Evolutionary conservation across 2,329 filamentous ascomycete genomes (phyloP), one percentile per base, ranked within the genome.

Genomic region (Lasiodiplodia theobromae): DNA sequence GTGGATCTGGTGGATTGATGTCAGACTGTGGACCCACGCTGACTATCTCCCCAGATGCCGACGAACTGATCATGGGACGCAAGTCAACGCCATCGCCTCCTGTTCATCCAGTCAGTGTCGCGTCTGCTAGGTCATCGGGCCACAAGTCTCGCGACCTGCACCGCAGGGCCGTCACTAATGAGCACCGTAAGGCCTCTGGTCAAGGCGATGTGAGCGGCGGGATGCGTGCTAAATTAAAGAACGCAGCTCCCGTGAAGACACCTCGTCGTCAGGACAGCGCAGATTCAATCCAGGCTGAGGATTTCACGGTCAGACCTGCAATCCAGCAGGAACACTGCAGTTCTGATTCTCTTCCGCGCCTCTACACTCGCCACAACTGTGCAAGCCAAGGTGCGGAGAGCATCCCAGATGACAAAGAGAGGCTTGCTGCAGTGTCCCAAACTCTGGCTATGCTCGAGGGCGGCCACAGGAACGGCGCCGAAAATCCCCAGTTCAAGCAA

Each of bases 31-130:
- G 60, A 64, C 44, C 47, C 21, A 64, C 60, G 60, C 60, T 64
- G 60, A 64, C 47, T 5, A 53, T 64, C 14, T 64, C 60, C 18
- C 60, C 60, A 52, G 60, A 64, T 37, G 60, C 60, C 18, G 60
- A 64, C n/a, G 60, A 64, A 31, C n/a, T 64, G 28, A 53, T 64
- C 28, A 64, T 64, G 60, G 60, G 60, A 23, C 60, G 60, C 44
- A 64, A 64, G n/a, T 52, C 47, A 11, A 52, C 28, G 6, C 60
- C 60, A 3, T 64, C 60, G 12, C 60, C 60, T 38, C 60, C 60
- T 3, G 60, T 52, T 5, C 47, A 47, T 64, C 31, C 44, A 25
- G 44, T 52, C 14, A 14, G 16, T 16, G 3, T 12, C 23, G n/a
- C n/a, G 6, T 49, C 47, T 64, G 28, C 44, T 25, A 52, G 60